A percentile compares a stretch with the other conserved stretches of the same genome.
Conservation (phyloP, 352 stramenopile genomes). For the Pythium oligandrum region DNA sequence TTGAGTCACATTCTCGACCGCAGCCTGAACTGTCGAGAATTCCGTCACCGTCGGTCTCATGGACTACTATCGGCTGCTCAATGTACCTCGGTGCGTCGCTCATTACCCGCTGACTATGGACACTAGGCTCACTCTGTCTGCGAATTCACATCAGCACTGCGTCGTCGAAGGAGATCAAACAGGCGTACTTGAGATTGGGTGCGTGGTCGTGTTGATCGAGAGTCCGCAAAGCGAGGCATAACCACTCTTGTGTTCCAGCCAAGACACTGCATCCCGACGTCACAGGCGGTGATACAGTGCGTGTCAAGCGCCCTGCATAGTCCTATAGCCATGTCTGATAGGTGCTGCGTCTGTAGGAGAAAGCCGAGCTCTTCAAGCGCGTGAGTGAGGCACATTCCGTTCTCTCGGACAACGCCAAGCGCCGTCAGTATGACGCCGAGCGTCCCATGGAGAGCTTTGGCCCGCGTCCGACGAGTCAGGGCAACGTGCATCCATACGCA, state of each 20-base stretch:
- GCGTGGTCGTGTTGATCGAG: background rate
- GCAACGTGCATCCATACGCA: conserved; percentile 52
- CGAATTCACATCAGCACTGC: conserved; percentile 28
- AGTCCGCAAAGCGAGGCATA: background rate
- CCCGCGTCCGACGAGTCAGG: conserved; percentile 33
- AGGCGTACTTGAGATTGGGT: conserved; percentile 77
- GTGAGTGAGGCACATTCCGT: conserved; percentile 76
- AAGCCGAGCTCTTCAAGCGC: conserved; percentile 83
- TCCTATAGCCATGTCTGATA: background rate
- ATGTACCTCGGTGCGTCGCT: background rate
- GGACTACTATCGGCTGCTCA: background rate
- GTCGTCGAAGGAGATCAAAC: conserved; percentile 72
- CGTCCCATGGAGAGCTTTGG: conserved; percentile 38
- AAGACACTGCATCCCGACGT: conserved; percentile 85
- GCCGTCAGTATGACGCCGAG: conserved; percentile 61
- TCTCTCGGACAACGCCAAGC: conserved; percentile 56
- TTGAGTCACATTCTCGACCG: too few relatives aligned
- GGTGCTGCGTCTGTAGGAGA: conserved; percentile 26
- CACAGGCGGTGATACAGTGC: conserved; percentile 66
- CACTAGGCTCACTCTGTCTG: background rate
- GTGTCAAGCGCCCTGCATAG: background rate
- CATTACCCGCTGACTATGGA: background rate
- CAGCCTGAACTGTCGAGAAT: too few relatives aligned
- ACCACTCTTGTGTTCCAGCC: conserved; percentile 22
- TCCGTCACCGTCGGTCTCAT: background rate